phyloP scores from a whole-genome alignment of 2,329 filamentous ascomycete genomes.

The Tolypocladium paradoxum region DNA sequence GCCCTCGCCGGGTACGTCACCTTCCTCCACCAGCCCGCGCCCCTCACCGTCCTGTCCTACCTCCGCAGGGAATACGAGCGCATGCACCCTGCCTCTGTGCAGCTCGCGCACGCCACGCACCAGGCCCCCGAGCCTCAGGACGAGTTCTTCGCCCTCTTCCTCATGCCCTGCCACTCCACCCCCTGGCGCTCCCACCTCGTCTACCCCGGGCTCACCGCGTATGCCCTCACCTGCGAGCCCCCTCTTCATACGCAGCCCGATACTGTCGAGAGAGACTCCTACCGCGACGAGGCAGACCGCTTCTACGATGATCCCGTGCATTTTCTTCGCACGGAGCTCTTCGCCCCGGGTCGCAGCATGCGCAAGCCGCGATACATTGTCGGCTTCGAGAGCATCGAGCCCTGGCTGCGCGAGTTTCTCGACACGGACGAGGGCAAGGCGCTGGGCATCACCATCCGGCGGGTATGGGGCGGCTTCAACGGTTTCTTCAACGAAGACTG shows the following conservation, averaged over 20 bases:
- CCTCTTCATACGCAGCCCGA: constrained; percentile 57
- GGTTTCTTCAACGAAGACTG: constrained; percentile 53
- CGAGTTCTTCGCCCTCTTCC: constrained; percentile 61
- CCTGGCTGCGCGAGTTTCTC: constrained; percentile 33
- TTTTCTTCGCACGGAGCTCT: constrained; percentile 49
- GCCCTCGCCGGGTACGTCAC: constrained; percentile 64
- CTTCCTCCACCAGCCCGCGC: constrained; percentile 68
- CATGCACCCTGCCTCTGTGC: constrained; percentile 30
- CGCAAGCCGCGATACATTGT: constrained; percentile 45
- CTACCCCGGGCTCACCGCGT: constrained; percentile 62
- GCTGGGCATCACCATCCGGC: constrained; percentile 30
- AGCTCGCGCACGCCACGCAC: constrained; percentile 9
- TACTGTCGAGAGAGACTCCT: constrained; percentile 49
- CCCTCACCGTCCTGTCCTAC: constrained; percentile 62
- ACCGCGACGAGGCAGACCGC: constrained; percentile 81
- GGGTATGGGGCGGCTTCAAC: constrained; percentile 48
- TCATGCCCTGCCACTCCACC: constrained; percentile 93
- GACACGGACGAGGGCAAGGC: constrained; percentile 25
- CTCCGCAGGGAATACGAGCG: constrained; percentile 64
- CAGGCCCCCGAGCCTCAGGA: constrained; percentile 14
- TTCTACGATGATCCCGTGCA: constrained; percentile 61
- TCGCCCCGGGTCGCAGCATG: constrained; percentile 11
- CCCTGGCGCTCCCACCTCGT: constrained; percentile 88
- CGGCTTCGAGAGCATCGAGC: constrained; percentile 49
- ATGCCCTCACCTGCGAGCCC: constrained; percentile 84